These are phyloP conservation scores for Lactifluus piperatus DNA, from an alignment of 768 basidiomycete genomes.

Conservation along the genomic window DNA sequence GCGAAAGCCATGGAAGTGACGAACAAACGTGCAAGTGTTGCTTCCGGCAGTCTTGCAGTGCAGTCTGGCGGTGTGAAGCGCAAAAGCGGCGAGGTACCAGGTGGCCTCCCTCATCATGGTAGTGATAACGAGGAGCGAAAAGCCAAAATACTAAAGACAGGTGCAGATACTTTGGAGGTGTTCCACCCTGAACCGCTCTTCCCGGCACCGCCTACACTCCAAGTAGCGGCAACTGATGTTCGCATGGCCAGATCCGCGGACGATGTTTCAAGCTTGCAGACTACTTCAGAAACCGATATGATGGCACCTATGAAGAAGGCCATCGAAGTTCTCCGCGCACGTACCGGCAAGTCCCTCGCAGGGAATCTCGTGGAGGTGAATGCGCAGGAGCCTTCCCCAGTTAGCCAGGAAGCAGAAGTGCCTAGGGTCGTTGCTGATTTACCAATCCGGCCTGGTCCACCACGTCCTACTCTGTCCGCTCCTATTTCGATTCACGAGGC, in stretches of 20 bases:
- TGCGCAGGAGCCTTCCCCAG: background rate
- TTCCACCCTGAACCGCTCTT: background rate
- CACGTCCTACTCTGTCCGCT: conserved; percentile 5
- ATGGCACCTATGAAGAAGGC: conserved; percentile 63
- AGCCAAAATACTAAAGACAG: conserved; percentile 42
- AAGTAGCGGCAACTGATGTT: background rate
- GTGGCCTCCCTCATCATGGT: background rate
- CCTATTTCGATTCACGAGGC: background rate
- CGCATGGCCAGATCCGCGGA: conserved; percentile 1
- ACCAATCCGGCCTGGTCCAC: background rate
- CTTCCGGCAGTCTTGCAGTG: conserved; percentile 5
- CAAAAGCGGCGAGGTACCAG: conserved; percentile 45
- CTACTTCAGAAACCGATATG: conserved; percentile 36
- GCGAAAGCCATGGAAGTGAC: conserved; percentile 38
- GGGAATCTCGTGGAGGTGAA: conserved; percentile 25
- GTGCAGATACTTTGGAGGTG: conserved; percentile 22
- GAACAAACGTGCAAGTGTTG: conserved; percentile 24
- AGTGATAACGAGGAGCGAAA: conserved; percentile 28
- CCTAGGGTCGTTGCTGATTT: conserved; percentile 60
- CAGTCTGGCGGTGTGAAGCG: conserved; percentile 36
- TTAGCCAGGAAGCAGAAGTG: background rate
- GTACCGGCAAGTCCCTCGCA: conserved; percentile 54
- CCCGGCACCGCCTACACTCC: background rate
- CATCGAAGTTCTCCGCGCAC: conserved; percentile 56
- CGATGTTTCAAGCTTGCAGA: background rate